Percentiles rank a stretch among this genome's conserved stretches.
These are phyloP conservation scores for Reutealis trisperma DNA, from an alignment of 345 rosid genomes.

Conservation along the genomic window DNA sequence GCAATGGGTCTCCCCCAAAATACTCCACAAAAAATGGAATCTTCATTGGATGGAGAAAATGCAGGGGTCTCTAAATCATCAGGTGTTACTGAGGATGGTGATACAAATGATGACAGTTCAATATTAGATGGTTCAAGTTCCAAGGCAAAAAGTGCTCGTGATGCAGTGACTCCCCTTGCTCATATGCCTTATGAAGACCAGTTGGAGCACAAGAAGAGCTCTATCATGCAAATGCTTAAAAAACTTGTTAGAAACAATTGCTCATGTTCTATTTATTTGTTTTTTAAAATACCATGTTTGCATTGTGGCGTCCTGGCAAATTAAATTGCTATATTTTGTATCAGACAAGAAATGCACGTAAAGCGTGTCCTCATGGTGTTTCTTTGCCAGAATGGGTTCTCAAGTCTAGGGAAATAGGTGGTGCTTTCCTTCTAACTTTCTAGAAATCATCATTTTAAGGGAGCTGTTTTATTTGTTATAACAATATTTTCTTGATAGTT, in stretches of 20 bases:
- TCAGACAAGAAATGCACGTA: slow-evolving; percentile 91
- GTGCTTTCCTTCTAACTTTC: slow-evolving; percentile 22
- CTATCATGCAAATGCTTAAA: slow-evolving; percentile 68
- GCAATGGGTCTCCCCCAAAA: slow-evolving; percentile 33
- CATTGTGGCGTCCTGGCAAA: slow-evolving; percentile 10
- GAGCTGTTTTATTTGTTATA: neutral
- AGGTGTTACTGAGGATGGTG: slow-evolving; percentile 31
- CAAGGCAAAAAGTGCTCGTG: slow-evolving; percentile 63
- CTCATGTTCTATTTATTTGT: slow-evolving; percentile 1
- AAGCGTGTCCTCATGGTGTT: slow-evolving; percentile 84
- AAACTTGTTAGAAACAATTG: slow-evolving; percentile 59
- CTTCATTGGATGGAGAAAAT: slow-evolving; percentile 26
- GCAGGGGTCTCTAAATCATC: slow-evolving; percentile 17
- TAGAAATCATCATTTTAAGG: neutral
- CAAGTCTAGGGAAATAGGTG: slow-evolving; percentile 85
- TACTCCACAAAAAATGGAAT: slow-evolving; percentile 13
- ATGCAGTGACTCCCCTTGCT: slow-evolving; percentile 85
- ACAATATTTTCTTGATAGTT: neutral
- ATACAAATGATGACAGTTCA: slow-evolving; percentile 35
- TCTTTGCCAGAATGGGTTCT: slow-evolving; percentile 88
- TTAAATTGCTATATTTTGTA: slow-evolving; percentile 24
- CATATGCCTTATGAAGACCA: slow-evolving; percentile 71
- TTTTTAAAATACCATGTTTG: neutral
- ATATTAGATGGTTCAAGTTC: slow-evolving; percentile 29
- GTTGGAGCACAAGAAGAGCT: slow-evolving; percentile 56